phyloP scores from a whole-genome alignment of 2,329 filamentous ascomycete species.

The Thielaviopsis ethacetica region DNA sequence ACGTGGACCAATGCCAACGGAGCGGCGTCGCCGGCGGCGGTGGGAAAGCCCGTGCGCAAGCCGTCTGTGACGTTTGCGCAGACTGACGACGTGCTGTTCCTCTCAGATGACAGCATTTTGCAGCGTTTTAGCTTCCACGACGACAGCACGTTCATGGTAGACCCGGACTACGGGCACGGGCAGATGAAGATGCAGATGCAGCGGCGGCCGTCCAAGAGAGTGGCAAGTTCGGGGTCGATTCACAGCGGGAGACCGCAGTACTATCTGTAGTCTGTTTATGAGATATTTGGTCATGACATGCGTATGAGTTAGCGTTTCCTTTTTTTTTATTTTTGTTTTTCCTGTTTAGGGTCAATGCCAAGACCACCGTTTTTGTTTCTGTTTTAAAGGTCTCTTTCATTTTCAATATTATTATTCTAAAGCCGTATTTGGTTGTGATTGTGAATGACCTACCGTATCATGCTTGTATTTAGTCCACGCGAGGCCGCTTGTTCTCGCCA shows the following conservation, averaged over 20 bases:
- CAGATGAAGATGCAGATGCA: neutral
- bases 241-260: neutral
- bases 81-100: constrained; percentile 9
- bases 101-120: constrained; percentile 10
- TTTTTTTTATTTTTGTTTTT: neutral
- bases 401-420: neutral
- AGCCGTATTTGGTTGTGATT: neutral
- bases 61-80: constrained; percentile 10
- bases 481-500: constrained; percentile 30
- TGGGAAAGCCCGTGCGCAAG: constrained; percentile 2
- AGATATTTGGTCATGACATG: neutral
- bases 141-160: neutral
- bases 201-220: neutral
- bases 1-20: constrained; percentile 8
- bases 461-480: constrained; percentile 24
- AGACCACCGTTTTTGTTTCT: neutral
- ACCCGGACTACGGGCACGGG: neutral
- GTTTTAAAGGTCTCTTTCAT: neutral
- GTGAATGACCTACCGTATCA: too few relatives aligned
- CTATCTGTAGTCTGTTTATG: neutral
- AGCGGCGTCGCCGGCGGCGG: neutral
- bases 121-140: constrained; percentile 8
- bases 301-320: neutral
- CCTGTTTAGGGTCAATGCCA: neutral
- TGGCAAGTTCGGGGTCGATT: neutral